Evolutionary conservation across 140 eudicot species (phyloP).

Genomic region (Oenanthe javanica): DNA sequence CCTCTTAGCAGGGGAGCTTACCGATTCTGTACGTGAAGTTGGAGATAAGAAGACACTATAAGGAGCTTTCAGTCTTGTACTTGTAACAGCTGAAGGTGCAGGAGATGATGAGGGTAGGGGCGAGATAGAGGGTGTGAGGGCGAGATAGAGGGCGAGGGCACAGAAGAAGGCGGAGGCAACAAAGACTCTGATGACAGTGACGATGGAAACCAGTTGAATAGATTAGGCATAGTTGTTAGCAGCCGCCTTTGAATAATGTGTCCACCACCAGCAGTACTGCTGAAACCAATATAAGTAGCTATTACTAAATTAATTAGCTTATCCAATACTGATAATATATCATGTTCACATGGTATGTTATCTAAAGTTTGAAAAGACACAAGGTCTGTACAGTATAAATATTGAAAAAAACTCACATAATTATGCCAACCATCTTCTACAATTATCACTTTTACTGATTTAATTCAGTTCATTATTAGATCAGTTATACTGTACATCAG

Average conservation of each 20-base stretch:
- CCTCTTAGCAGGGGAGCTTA: background rate
- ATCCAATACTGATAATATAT: background rate
- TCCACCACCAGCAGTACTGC: conserved; percentile 28
- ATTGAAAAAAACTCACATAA: too few relatives aligned
- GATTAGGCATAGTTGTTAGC: conserved; percentile 6
- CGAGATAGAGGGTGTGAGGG: background rate
- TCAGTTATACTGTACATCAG: background rate
- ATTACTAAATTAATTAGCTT: background rate
- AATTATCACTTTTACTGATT: background rate
- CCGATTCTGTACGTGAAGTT: conserved; percentile 20
- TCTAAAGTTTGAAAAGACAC: background rate
- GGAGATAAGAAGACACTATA: conserved; percentile 13
- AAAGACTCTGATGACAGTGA: conserved; percentile 12
- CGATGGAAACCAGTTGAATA: conserved; percentile 10
- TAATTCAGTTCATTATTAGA: background rate
- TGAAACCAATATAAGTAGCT: conserved; percentile 18
- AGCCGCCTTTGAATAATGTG: conserved; percentile 30
- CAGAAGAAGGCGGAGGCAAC: conserved; percentile 10
- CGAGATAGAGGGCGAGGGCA: background rate
- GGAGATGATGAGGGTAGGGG: conserved; percentile 18
- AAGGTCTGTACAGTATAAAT: background rate
- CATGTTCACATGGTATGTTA: background rate
- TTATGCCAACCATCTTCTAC: background rate
- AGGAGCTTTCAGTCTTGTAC: background rate
- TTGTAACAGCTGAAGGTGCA: conserved; percentile 14